Conservation (phyloP, 257 asterid species). For the Lavandula angustifolia region DNA sequence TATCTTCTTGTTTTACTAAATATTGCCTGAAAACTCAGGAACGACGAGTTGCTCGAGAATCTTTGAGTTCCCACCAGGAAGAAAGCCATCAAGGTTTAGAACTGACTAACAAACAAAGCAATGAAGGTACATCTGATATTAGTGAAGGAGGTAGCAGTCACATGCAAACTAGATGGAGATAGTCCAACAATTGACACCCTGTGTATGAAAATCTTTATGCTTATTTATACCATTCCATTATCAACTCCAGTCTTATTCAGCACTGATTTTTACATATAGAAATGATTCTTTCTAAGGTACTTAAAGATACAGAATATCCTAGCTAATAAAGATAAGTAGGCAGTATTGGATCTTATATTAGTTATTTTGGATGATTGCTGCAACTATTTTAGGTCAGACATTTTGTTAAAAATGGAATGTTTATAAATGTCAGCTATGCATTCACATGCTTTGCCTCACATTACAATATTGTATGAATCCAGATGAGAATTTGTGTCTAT, state of each 20-base stretch:
- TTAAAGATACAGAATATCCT: background rate
- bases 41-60: constrained; percentile 53
- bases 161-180: constrained; percentile 45
- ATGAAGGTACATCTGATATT: constrained; percentile 49
- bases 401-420: background rate
- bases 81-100: constrained; percentile 41
- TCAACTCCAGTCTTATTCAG: constrained; percentile 26
- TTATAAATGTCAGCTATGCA: constrained; percentile 16
- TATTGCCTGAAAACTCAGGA: constrained; percentile 45
- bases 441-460: constrained; percentile 13
- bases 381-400: background rate
- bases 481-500: no score
- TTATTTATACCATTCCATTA: constrained; percentile 21
- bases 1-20: background rate
- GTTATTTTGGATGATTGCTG: background rate
- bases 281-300: constrained; percentile 13
- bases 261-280: constrained; percentile 31
- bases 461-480: background rate
- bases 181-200: constrained; percentile 10
- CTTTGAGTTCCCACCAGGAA: constrained; percentile 52
- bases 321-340: background rate
- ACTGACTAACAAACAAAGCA: constrained; percentile 39
- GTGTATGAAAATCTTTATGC: constrained; percentile 3
- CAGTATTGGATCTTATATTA: background rate
- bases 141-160: constrained; percentile 48